Evolutionary conservation across 1,284 basidiomycete species (phyloP).

Genomic region (Cutaneotrichosporon sp.): DNA sequence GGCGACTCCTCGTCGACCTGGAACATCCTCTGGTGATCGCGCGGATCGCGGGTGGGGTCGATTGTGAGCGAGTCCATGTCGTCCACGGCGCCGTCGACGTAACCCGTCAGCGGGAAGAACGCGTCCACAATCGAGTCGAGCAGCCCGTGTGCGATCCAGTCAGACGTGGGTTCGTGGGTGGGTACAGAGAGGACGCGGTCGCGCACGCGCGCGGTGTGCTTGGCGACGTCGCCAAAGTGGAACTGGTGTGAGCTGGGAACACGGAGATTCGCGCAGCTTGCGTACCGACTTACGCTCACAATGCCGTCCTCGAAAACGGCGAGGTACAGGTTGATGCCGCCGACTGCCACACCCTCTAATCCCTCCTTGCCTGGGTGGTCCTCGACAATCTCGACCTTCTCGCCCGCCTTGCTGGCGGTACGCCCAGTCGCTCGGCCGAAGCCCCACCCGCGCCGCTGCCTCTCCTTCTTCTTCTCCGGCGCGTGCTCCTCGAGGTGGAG

Average conservation of each 20-base stretch:
- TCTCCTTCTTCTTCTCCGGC: slow-evolving; percentile 27
- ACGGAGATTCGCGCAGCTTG: not conserved
- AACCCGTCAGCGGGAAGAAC: slow-evolving; percentile 83
- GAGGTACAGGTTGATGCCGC: slow-evolving; percentile 83
- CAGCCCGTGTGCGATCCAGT: slow-evolving; percentile 93
- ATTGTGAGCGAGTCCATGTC: slow-evolving; percentile 73
- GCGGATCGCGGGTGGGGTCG: slow-evolving; percentile 41
- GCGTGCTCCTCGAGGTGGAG: not conserved
- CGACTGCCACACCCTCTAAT: slow-evolving; percentile 63
- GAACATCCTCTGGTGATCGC: not conserved
- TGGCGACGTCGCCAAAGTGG: slow-evolving; percentile 87
- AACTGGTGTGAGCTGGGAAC: slow-evolving; percentile 61
- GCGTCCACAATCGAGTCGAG: slow-evolving; percentile 93
- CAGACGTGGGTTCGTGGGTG: slow-evolving; percentile 45
- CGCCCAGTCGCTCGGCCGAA: slow-evolving; percentile 42
- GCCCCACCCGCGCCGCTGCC: slow-evolving; percentile 40
- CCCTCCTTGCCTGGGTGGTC: slow-evolving; percentile 61
- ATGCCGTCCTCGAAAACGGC: slow-evolving; percentile 86
- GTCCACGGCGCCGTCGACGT: slow-evolving; percentile 79
- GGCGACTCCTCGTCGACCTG: not conserved
- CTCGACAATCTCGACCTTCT: slow-evolving; percentile 60
- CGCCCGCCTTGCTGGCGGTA: slow-evolving; percentile 37
- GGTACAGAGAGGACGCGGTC: slow-evolving; percentile 60
- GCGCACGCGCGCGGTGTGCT: slow-evolving; percentile 78
- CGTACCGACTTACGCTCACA: slow-evolving; percentile 67